Percentiles rank a stretch among this genome's conserved stretches.
Conservation (phyloP, 2,329 filamentous ascomycete species). For the Ophiocordyceps robertsii region DNA sequence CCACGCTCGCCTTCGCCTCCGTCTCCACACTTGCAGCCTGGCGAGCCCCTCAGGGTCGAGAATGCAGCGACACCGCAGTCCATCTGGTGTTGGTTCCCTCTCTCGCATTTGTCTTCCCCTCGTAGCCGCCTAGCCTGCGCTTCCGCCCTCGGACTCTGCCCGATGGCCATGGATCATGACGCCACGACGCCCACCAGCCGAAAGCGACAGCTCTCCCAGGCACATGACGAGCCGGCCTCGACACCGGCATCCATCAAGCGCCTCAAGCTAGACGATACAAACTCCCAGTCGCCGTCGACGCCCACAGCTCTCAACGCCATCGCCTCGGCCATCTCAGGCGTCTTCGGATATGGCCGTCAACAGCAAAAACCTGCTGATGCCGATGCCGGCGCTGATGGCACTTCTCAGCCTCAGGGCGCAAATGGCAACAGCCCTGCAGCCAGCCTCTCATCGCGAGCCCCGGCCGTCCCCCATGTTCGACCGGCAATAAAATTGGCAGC, state of each 20-base stretch:
- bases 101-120: no score
- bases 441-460: constrained; percentile 1
- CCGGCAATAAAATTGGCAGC: constrained; percentile 23
- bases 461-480: constrained; percentile 4
- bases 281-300: constrained; percentile 12
- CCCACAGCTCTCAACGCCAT: constrained; percentile 17
- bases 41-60: no score
- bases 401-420: neutral
- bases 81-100: no score
- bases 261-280: constrained; percentile 15
- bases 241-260: constrained; percentile 17
- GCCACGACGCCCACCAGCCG: constrained; percentile 8
- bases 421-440: neutral
- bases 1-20: no score
- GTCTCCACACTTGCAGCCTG: no score
- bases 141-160: neutral
- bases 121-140: neutral
- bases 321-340: constrained; percentile 16
- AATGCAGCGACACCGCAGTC: no score
- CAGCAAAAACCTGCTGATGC: constrained; percentile 1
- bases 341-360: constrained; percentile 11
- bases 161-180: constrained; percentile 13
- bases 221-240: constrained; percentile 8
- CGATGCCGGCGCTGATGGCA: neutral
- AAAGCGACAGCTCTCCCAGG: constrained; percentile 10